phyloP scores from a whole-genome alignment of 352 stramenopile genomes.

The Phytophthora constricta region DNA sequence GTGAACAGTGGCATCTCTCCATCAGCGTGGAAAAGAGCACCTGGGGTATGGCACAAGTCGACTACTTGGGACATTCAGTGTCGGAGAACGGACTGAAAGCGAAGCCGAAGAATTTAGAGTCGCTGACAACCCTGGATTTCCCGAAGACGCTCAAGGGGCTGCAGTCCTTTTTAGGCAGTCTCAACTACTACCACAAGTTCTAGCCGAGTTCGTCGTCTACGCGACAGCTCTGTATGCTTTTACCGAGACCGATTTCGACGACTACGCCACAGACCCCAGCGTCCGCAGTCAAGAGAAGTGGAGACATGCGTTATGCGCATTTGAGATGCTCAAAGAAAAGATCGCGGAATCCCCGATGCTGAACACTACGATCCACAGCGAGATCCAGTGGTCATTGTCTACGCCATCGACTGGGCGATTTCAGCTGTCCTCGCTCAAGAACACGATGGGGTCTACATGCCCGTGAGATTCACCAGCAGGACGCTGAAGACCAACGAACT shows the following conservation, averaged over 20 bases:
- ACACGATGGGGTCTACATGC: no score
- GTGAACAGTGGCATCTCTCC: no score
- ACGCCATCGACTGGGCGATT: no score
- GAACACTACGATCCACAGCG: no score
- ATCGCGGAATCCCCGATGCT: no score
- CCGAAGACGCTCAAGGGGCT: slow-evolving; percentile 17
- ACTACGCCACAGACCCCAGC: not conserved
- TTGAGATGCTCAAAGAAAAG: slow-evolving; percentile 18
- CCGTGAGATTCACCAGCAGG: no score
- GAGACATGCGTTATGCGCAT: not conserved
- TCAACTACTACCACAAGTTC: slow-evolving; percentile 31
- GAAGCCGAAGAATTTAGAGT: slow-evolving; percentile 23
- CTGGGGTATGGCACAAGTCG: no score
- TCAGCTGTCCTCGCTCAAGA: no score
- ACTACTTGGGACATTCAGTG: no score
- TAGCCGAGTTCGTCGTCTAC: slow-evolving; percentile 30
- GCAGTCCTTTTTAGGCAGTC: slow-evolving; percentile 27
- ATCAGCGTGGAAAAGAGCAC: no score
- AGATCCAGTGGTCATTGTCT: no score
- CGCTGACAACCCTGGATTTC: slow-evolving; percentile 13
- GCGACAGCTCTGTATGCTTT: slow-evolving; percentile 18
- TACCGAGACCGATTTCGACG: not conserved
- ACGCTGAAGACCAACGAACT: no score
- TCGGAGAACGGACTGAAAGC: slow-evolving; percentile 14
- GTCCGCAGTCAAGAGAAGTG: slow-evolving; percentile 1